Evolutionary conservation across 495 filamentous ascomycete species (phyloP), one percentile per base, ranked within the genome.

Genomic region (Chaetomium fimeti): DNA sequence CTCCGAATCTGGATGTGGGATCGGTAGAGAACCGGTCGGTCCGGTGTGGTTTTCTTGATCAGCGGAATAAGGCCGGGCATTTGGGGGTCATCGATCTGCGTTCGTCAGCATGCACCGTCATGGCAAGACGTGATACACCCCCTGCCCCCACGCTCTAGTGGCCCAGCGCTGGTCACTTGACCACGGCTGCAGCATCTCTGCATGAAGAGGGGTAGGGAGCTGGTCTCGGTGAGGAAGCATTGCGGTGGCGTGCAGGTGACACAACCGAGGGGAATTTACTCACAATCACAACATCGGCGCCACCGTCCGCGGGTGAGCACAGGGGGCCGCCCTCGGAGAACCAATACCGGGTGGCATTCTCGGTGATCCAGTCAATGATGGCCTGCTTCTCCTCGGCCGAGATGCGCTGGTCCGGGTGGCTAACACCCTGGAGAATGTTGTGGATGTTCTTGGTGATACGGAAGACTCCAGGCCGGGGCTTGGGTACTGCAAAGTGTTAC

Each of bases 361-460:
- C 84, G n/a, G 81, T 77, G 62, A 91, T 87, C 91, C 92, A 96
- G 20, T 88, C 85, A 11, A 77, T 79, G 38, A 94, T 80, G 12
- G 78, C 72, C 32, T 79, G 74, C 66, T 86, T 85, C 60, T 91
- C 84, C 7, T 88, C 82, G 11, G 74, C 64, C 5, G 78, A 83
- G 20, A 94, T 78, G 12, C 86, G 83, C 58, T 89, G 83, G 1
- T 82, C 79, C 0, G 85, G 84, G 28, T 81, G 76, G 36, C 85
- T 84, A 27, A 93, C 90, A 22, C 91, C 91, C 78, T 96, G 91
- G 3, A 96, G 86, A 69, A 94, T 94, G 72, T 96, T 96, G 82
- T 96, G 91, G 68, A 92, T 90, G 54, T 87, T 92, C 76, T 96
- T 96, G 61, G 91, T 96, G 63, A 91, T 88, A 40, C 90, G 84